These are phyloP conservation scores for Fusarium verticillioides DNA, from an alignment of 2,329 filamentous ascomycete species.

Conservation along the genomic window DNA sequence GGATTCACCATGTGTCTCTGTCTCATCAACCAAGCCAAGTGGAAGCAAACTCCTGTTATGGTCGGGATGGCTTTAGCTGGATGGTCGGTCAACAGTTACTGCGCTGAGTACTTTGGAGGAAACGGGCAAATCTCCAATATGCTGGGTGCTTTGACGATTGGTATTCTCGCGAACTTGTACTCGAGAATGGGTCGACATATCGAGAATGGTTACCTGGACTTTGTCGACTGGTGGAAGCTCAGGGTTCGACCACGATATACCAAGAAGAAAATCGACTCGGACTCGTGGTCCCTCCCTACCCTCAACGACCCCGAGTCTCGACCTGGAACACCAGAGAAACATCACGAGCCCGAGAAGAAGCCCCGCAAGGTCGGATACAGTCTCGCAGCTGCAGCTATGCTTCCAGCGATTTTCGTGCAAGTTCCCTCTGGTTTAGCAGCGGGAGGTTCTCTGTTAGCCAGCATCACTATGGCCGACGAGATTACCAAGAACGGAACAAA, in stretches of 20 bases:
- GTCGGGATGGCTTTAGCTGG: conserved; percentile 77
- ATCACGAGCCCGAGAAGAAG: conserved; percentile 44
- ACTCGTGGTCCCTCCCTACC: conserved; percentile 48
- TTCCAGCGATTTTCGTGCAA: conserved; percentile 85
- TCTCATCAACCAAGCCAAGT: conserved; percentile 84
- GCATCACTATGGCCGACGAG: conserved; percentile 66
- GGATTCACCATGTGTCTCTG: conserved; percentile 79
- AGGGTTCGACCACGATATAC: conserved; percentile 53
- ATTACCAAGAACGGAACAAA: conserved; percentile 59
- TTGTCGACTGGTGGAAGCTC: conserved; percentile 61
- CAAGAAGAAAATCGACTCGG: conserved; percentile 43
- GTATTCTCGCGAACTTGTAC: conserved; percentile 82
- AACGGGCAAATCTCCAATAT: conserved; percentile 83
- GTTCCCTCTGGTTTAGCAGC: conserved; percentile 72
- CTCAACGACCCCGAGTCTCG: conserved; percentile 49
- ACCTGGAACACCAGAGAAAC: conserved; percentile 34
- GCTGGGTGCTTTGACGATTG: conserved; percentile 79
- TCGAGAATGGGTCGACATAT: conserved; percentile 71
- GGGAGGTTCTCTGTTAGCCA: conserved; percentile 67
- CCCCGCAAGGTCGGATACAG: conserved; percentile 72
- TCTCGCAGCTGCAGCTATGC: conserved; percentile 83
- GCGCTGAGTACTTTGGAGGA: conserved; percentile 70
- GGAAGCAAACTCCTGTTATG: conserved; percentile 82
- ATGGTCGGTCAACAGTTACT: conserved; percentile 81
- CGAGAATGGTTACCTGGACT: conserved; percentile 65